Evolutionary conservation across 2,329 filamentous ascomycete species (phyloP).

Genomic region (Colletotrichum viniferum): DNA sequence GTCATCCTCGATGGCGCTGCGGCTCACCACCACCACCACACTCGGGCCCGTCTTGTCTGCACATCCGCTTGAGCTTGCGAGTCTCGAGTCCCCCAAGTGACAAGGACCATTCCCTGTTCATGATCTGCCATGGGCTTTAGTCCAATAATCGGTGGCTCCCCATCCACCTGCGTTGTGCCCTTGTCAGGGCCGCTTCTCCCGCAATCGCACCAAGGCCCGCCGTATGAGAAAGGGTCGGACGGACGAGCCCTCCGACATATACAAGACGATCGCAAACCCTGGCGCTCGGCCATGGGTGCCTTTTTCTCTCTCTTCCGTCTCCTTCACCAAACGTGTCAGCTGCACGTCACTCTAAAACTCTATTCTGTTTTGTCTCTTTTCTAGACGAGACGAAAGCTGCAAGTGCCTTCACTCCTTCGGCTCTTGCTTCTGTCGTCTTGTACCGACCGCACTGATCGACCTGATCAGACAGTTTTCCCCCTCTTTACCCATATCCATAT

Average conservation of each 20-base stretch:
- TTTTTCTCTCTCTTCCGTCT: neutral
- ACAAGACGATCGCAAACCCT: conserved; percentile 18
- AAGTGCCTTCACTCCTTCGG: conserved; percentile 13
- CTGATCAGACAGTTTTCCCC: neutral
- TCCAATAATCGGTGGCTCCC: conserved; percentile 1
- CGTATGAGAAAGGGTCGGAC: neutral
- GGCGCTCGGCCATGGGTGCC: conserved; percentile 10
- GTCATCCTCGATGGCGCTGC: neutral
- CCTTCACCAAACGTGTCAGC: conserved; percentile 22
- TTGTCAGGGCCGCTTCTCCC: conserved; percentile 16
- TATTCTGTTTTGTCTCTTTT: conserved; percentile 13
- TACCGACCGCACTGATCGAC: neutral
- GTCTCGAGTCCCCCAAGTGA: conserved; percentile 1
- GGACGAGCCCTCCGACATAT: neutral
- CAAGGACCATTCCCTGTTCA: conserved; percentile 10
- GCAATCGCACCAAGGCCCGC: neutral
- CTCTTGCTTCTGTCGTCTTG: neutral
- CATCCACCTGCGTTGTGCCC: neutral
- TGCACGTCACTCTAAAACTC: conserved; percentile 20
- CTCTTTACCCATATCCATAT: conserved; percentile 2
- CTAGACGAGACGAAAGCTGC: conserved; percentile 15
- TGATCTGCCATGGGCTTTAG: conserved; percentile 15
- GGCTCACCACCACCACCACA: conserved; percentile 1
- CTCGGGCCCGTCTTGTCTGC: neutral
- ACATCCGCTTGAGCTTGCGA: neutral